These are phyloP conservation scores for Thuidium tamariscinum DNA, from an alignment of 225 moss, liverwort and hornwort species.

Conservation along the genomic window DNA sequence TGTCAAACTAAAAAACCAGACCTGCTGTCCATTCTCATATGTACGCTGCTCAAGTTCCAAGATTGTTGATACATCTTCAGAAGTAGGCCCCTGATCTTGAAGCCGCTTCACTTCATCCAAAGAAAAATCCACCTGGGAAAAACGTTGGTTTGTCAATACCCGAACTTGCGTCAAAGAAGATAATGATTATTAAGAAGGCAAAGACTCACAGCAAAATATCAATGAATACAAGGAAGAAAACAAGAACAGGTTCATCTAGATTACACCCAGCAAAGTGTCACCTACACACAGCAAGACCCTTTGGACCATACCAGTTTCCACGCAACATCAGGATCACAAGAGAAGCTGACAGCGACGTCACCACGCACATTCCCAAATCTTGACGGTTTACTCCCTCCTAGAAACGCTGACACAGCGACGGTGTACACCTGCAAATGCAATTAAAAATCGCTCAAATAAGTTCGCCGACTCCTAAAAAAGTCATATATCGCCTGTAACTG, in stretches of 20 bases:
- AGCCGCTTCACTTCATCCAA: conserved; percentile 81
- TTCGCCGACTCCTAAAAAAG: background rate
- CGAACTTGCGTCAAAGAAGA: background rate
- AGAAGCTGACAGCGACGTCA: conserved; percentile 85
- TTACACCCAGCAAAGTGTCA: background rate
- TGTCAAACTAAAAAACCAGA: background rate
- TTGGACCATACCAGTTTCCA: conserved; percentile 76
- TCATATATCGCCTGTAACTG: background rate
- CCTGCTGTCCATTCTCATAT: conserved; percentile 97
- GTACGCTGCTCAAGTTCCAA: conserved; percentile 91
- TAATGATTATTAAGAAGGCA: background rate
- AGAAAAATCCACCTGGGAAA: conserved; percentile 65
- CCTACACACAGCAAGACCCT: background rate
- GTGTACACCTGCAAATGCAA: conserved; percentile 73
- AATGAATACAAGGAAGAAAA: background rate
- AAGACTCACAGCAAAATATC: background rate
- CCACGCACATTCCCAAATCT: conserved; percentile 84
- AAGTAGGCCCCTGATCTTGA: conserved; percentile 68
- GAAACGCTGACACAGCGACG: conserved; percentile 76
- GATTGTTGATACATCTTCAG: conserved; percentile 82
- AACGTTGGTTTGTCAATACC: background rate
- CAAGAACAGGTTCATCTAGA: background rate
- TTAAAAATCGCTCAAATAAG: background rate
- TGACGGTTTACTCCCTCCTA: conserved; percentile 95
- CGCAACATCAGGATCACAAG: conserved; percentile 87